Conservation (phyloP, 192 early-diverging fungal species). For the Dissophora ornata region DNA sequence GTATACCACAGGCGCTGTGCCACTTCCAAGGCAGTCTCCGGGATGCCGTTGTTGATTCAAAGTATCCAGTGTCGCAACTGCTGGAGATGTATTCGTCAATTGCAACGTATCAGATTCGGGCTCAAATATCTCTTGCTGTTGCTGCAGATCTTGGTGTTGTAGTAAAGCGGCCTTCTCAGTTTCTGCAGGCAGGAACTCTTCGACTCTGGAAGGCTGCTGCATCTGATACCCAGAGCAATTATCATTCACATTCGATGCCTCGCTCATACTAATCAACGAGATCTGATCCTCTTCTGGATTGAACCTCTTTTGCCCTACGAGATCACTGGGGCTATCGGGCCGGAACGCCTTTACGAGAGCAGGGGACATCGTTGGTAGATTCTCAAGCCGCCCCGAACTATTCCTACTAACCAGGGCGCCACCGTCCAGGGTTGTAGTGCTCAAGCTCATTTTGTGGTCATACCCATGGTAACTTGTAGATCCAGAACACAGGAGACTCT, state of each 20-base stretch:
- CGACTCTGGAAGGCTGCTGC: background rate
- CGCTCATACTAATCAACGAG: conserved; percentile 17
- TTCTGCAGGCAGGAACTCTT: background rate
- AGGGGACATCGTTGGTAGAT: conserved; percentile 10
- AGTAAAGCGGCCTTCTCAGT: background rate
- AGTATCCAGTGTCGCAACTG: background rate
- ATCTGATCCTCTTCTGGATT: conserved; percentile 49
- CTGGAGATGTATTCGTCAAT: background rate
- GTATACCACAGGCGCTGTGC: too few species aligned
- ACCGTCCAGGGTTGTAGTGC: conserved; percentile 27
- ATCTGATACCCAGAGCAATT: background rate
- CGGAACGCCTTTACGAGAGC: conserved; percentile 11
- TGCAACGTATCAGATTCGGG: background rate
- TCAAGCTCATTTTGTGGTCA: conserved; percentile 18
- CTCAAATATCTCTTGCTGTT: background rate
- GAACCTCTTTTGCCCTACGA: conserved; percentile 36
- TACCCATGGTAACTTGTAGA: conserved; percentile 2
- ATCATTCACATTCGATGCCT: conserved; percentile 1
- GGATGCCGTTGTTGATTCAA: background rate
- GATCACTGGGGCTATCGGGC: conserved; percentile 36
- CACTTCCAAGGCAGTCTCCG: background rate
- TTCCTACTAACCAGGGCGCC: conserved; percentile 10
- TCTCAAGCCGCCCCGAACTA: conserved; percentile 32
- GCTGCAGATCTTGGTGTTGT: background rate
- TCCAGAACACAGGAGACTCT: conserved; percentile 12